Percentiles rank a stretch among this genome's conserved stretches.
Conservation (phyloP, 768 basidiomycete species). For the Boletus subparvulus region DNA sequence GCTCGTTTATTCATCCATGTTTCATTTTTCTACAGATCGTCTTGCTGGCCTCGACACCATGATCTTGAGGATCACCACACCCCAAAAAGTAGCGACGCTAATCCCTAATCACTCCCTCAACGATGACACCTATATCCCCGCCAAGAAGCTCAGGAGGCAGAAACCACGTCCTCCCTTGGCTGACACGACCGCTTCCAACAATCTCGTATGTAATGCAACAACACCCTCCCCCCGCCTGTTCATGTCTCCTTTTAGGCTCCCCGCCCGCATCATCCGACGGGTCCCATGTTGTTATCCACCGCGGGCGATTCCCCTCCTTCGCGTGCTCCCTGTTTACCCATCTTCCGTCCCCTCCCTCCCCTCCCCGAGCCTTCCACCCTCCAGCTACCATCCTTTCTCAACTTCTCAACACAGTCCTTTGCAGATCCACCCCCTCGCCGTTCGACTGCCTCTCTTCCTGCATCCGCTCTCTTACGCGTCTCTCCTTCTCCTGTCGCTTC, state of each 20-base stretch:
- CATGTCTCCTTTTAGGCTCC: slow-evolving; percentile 15
- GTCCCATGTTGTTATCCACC: slow-evolving; percentile 14
- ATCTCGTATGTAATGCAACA: slow-evolving; percentile 29
- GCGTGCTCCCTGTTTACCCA: slow-evolving; percentile 9
- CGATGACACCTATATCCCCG: slow-evolving; percentile 19
- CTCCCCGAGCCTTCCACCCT: slow-evolving; percentile 39
- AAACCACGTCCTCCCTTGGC: slow-evolving; percentile 32
- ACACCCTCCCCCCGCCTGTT: slow-evolving; percentile 5
- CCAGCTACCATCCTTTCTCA: slow-evolving; percentile 39
- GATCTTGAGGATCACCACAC: slow-evolving; percentile 36
- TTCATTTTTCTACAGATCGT: slow-evolving; percentile 39
- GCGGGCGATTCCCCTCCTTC: slow-evolving; percentile 12
- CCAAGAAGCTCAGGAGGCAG: slow-evolving; percentile 25
- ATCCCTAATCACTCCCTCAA: slow-evolving; percentile 23
- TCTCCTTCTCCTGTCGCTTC: slow-evolving; percentile 19
- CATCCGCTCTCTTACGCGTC: slow-evolving; percentile 17
- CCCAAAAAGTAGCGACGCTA: slow-evolving; percentile 30
- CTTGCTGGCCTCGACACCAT: slow-evolving; percentile 44
- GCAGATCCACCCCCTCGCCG: slow-evolving; percentile 7
- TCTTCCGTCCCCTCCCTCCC: slow-evolving; percentile 34
- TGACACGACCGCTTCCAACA: slow-evolving; percentile 31
- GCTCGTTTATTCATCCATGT: slow-evolving; percentile 28
- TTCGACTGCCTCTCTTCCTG: slow-evolving; percentile 12
- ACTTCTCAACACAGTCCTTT: slow-evolving; percentile 25
- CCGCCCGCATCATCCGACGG: slow-evolving; percentile 16